These are phyloP conservation scores for Choiromyces venosus DNA, from an alignment of 495 filamentous ascomycete species.

Conservation along the genomic window DNA sequence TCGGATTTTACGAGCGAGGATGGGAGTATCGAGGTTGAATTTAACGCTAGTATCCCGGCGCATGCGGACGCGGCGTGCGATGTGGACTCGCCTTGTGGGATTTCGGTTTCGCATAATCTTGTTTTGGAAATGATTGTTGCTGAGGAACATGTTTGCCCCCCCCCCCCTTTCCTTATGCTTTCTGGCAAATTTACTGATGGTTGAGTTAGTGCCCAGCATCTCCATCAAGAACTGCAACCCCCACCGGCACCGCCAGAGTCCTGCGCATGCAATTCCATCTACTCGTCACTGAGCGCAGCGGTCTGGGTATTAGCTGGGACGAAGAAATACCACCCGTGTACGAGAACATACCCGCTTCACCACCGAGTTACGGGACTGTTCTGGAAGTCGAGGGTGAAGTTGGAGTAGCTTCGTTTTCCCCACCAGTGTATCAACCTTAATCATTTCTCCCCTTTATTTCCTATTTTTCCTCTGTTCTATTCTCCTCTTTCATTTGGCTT, in stretches of 20 bases:
- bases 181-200: conserved; percentile 61
- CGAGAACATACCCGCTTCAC: conserved; percentile 83
- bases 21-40: conserved; percentile 74
- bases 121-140: conserved; percentile 90
- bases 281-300: conserved; percentile 71
- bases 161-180: background rate
- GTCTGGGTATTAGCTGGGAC: conserved; percentile 93
- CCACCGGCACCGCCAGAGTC: conserved; percentile 85
- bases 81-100: conserved; percentile 68
- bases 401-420: conserved; percentile 19
- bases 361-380: conserved; percentile 60
- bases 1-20: conserved; percentile 70
- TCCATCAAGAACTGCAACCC: conserved; percentile 51
- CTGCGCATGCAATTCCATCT: conserved; percentile 87
- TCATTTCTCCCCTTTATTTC: background rate
- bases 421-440: conserved; percentile 14
- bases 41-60: conserved; percentile 60
- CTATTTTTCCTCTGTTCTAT: background rate
- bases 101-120: conserved; percentile 73
- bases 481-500: background rate
- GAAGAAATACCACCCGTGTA: conserved; percentile 94
- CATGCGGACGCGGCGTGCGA: conserved; percentile 65
- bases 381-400: conserved; percentile 7
- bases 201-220: conserved; percentile 25
- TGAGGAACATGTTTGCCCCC: conserved; percentile 56